These are phyloP conservation scores for Blastobotrys ciferrii DNA, from an alignment of 1,139 yeast species.

Conservation along the genomic window DNA sequence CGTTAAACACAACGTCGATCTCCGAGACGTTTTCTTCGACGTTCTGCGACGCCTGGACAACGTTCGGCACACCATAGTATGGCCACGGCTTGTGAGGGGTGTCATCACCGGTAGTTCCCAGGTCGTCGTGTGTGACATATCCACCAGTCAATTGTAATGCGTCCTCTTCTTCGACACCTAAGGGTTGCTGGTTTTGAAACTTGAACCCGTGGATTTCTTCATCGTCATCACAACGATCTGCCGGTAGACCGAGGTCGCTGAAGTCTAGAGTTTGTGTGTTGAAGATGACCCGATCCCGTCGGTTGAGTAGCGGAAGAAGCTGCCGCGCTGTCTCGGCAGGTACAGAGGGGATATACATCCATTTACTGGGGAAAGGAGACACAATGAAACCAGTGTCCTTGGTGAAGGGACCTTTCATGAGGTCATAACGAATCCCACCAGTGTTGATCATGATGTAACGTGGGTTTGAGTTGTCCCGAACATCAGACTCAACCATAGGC, in stretches of 20 bases:
- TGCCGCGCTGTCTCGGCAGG: slow-evolving; percentile 51
- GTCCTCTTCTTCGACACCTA: not conserved
- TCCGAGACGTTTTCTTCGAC: slow-evolving; percentile 32
- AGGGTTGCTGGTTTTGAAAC: not conserved
- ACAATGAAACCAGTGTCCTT: slow-evolving; percentile 77
- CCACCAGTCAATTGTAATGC: slow-evolving; percentile 47
- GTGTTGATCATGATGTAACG: slow-evolving; percentile 75
- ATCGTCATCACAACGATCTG: not conserved
- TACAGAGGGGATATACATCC: slow-evolving; percentile 58
- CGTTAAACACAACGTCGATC: slow-evolving; percentile 77
- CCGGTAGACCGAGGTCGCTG: slow-evolving; percentile 25
- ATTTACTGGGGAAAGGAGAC: slow-evolving; percentile 79
- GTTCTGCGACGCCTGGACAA: slow-evolving; percentile 51
- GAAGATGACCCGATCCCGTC: slow-evolving; percentile 45
- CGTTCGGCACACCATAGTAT: slow-evolving; percentile 68
- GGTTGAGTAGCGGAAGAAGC: slow-evolving; percentile 51
- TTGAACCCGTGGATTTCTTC: not conserved
- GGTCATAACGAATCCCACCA: slow-evolving; percentile 85
- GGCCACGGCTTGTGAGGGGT: slow-evolving; percentile 67
- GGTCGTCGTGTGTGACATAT: slow-evolving; percentile 77
- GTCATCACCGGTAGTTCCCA: slow-evolving; percentile 86
- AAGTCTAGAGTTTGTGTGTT: slow-evolving; percentile 18
- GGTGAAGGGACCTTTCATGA: slow-evolving; percentile 83
- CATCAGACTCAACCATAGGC: slow-evolving; percentile 40
- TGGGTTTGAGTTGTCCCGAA: slow-evolving; percentile 37